Base-by-base conservation (phyloP, 1,284 basidiomycete species). In the Cryptococcus depauperatus region DNA sequence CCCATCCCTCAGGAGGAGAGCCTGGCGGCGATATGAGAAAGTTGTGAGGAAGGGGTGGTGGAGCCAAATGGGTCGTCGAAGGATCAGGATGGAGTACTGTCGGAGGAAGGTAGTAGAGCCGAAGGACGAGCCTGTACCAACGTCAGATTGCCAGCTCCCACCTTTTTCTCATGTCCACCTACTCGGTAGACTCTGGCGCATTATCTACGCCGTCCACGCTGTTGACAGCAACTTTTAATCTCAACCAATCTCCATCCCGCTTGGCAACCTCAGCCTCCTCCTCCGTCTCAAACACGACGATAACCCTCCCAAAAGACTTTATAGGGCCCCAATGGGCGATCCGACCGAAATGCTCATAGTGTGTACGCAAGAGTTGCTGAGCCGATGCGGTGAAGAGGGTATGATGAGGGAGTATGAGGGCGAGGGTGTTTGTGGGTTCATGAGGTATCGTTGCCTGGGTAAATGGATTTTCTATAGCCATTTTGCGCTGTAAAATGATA, bases 1-100 rank as follows among this genome's bases (percentile, higher is more conserved):
- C 90, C 93, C 93, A 99, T 1, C 93, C 93, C 2, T 95, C 83
- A 0, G 93, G 93, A 0, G 95, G 93, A 0, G 88, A 92, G n/a
- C 93, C 95, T 1, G 95, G 95, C 1, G 93, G 93, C 0, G 91
- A 96, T 57, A 98, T 93, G 43, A 98, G 77, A 72, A 97, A 97
- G 73, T 98, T 97, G 73, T 88, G 88, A 58, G 89, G 84, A 30
- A 82, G 63, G 0, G 77, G 73, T 0, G 93, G 93, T 0, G 88
- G 87, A 23, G 76, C 78, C 37, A 96, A 78, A 57, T 83, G 51
- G 21, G 55, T 51, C 22, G 57, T 72, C 64, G 33, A 71, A 68
- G 50, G 69, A 41, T 64, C 52, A 47, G 49, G 40, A 23, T 54
- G 39, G 41, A 71, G 54, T 0, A 81, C 78, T 38, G 85, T 88